Evolutionary conservation across 495 filamentous ascomycete species (phyloP).

Genomic region (Trichocladium antarcticum): DNA sequence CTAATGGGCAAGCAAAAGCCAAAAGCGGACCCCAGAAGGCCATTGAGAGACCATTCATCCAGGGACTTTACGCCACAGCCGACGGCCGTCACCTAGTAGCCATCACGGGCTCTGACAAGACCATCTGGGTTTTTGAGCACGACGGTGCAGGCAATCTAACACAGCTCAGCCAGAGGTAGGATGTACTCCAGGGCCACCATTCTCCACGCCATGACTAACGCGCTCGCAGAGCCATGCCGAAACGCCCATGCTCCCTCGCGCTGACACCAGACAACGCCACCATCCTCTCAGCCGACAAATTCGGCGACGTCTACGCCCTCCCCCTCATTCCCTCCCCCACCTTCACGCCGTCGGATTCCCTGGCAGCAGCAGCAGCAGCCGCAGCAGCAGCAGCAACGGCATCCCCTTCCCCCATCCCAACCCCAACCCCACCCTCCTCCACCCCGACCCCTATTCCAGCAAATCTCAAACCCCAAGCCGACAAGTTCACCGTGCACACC

Average conservation of each 20-base stretch:
- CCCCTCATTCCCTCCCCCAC: slow-evolving; percentile 49
- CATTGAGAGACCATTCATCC: slow-evolving; percentile 33
- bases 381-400: neutral
- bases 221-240: slow-evolving; percentile 65
- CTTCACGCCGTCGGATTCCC: neutral
- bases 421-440: slow-evolving; percentile 14
- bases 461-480: slow-evolving; percentile 45
- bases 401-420: slow-evolving; percentile 12
- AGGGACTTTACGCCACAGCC: slow-evolving; percentile 45
- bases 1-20: slow-evolving; percentile 4
- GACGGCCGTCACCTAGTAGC: slow-evolving; percentile 58
- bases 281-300: slow-evolving; percentile 82
- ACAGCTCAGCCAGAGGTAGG: slow-evolving; percentile 63
- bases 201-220: neutral
- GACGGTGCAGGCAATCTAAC: slow-evolving; percentile 48
- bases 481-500: slow-evolving; percentile 70
- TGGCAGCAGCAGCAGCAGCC: neutral
- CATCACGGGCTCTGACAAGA: slow-evolving; percentile 82
- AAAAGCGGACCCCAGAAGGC: slow-evolving; percentile 11
- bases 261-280: slow-evolving; percentile 55
- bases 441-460: slow-evolving; percentile 5
- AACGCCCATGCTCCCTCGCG: slow-evolving; percentile 65
- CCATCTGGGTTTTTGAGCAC: slow-evolving; percentile 67
- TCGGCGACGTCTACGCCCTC: slow-evolving; percentile 89
- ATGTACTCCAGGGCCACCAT: neutral